A percentile compares a stretch with the other conserved stretches of the same genome.
Conservation (phyloP, 2,329 filamentous ascomycete species). For the Aspergillus arachidicola region DNA sequence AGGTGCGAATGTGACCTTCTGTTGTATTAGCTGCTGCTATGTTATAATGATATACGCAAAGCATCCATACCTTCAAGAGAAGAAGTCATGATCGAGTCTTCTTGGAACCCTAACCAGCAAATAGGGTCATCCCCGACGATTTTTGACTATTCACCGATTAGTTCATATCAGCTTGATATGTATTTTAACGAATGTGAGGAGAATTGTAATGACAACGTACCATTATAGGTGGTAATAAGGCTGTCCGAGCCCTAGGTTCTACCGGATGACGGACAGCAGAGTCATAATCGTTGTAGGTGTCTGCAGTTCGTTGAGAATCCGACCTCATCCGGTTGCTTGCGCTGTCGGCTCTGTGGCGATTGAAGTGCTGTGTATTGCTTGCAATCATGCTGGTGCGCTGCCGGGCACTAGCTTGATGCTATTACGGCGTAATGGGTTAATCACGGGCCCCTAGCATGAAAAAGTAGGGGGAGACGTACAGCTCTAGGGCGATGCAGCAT, state of each 20-base stretch:
- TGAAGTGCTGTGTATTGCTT: slow-evolving; percentile 40
- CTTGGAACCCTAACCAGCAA: slow-evolving; percentile 89
- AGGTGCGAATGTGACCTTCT: slow-evolving; percentile 73
- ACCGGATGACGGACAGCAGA: slow-evolving; percentile 74
- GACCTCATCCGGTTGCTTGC: slow-evolving; percentile 65
- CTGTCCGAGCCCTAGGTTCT: slow-evolving; percentile 79
- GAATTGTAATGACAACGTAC: slow-evolving; percentile 51
- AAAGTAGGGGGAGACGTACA: slow-evolving; percentile 54
- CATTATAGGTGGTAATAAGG: slow-evolving; percentile 87
- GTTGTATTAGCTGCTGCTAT: slow-evolving; percentile 7
- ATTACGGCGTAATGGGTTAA: slow-evolving; percentile 15
- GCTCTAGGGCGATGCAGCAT: slow-evolving; percentile 92
- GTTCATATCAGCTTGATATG: not conserved
- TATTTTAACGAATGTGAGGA: slow-evolving; percentile 7
- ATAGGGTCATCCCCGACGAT: slow-evolving; percentile 82
- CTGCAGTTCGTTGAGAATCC: slow-evolving; percentile 66
- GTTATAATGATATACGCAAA: slow-evolving; percentile 6
- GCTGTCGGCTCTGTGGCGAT: slow-evolving; percentile 65
- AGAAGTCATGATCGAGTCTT: slow-evolving; percentile 88
- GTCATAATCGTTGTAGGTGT: slow-evolving; percentile 50
- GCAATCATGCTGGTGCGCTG: slow-evolving; percentile 40
- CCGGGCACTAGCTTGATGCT: slow-evolving; percentile 41
- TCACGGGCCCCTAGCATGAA: not conserved
- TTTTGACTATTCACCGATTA: slow-evolving; percentile 63
- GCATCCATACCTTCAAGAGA: slow-evolving; percentile 76